Base-by-base conservation (phyloP, 495 filamentous ascomycete species). In the Penicillium lividum region DNA sequence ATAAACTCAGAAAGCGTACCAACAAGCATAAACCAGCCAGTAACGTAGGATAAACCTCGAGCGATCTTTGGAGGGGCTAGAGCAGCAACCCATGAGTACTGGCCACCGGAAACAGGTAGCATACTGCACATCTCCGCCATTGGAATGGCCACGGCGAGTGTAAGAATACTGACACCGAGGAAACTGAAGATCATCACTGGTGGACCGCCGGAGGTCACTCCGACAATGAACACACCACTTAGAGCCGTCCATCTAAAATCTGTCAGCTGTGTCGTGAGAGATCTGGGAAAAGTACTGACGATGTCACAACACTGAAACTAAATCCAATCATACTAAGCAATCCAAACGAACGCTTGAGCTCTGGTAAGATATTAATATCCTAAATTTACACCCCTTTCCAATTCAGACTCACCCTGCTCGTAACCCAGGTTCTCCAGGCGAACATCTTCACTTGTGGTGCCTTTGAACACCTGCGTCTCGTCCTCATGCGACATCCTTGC, bases 241-340 rank as follows among this genome's bases (percentile, higher is more conserved):
- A 84, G 68, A 13, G 82, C 81, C 9, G 74, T 80, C 81, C 82
- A 85, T 64, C 80, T 82, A 28, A 7, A 36, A 8, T 9, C 31
- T 9, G 25, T 58, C 7, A 31, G 28, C 13, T 27, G 5, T 30
- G 27, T 6, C 7, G 3, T 6, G 49, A 52, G 25, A 2, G 4
- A 33, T 6, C n/a, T 18, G 7, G 44, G 13, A 9, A 5, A 22
- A 28, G 10, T 38, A 34, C 68, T 54, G 53, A 79, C 78, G 73
- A 75, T 46, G 81, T 82, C n/a, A 86, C 81, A 46, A 86, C 80
- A 52, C 75, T 80, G 66, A 86, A 85, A 52, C 74, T 78, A 67
- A 86, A 84, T 4, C 81, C 82, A 48, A 86, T 73, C 82, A 86
- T 86, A 48, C 79, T 80, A 34, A 86, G 62, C 44, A 85, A 59